These are phyloP conservation scores for Penicillium sp. DNA, from an alignment of 2,329 filamentous ascomycete genomes.

Conservation along the genomic window DNA sequence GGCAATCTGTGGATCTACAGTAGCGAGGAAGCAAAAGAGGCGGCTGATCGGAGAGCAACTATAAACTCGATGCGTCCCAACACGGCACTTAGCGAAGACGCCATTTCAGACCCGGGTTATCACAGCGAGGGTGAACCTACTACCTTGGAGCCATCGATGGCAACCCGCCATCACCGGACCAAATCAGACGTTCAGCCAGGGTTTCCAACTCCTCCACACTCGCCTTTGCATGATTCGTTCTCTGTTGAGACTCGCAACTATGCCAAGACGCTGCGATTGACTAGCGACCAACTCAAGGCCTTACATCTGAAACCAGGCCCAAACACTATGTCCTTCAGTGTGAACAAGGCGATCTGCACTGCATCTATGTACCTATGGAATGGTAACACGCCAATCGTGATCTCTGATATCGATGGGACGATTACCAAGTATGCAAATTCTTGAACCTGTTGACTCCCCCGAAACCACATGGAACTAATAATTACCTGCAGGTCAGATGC, in stretches of 20 bases:
- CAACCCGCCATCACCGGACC: constrained; percentile 52
- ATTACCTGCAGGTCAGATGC: constrained; percentile 66
- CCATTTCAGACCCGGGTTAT: constrained; percentile 88
- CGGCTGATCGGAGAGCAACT: constrained; percentile 65
- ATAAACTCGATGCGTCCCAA: constrained; percentile 53
- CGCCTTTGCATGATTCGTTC: constrained; percentile 47
- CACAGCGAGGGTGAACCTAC: constrained; percentile 76
- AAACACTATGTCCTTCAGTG: constrained; percentile 93
- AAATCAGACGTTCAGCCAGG: constrained; percentile 69
- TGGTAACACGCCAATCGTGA: constrained; percentile 87
- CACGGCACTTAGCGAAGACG: constrained; percentile 65
- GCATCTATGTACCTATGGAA: constrained; percentile 94
- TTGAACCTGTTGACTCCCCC: not conserved
- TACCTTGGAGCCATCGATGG: constrained; percentile 62
- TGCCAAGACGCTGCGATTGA: constrained; percentile 91
- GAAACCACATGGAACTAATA: constrained; percentile 17
- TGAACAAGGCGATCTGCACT: constrained; percentile 88
- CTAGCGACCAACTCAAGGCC: constrained; percentile 89
- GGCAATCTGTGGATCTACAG: constrained; percentile 99
- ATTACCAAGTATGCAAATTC: constrained; percentile 72
- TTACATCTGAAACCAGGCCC: constrained; percentile 78
- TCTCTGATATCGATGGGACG: constrained; percentile 97
- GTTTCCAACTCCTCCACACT: constrained; percentile 58
- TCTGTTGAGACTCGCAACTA: constrained; percentile 78
- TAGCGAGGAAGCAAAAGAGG: constrained; percentile 92